Base-by-base conservation (phyloP, 2,329 filamentous ascomycete species). In the Penicillium carneum region DNA sequence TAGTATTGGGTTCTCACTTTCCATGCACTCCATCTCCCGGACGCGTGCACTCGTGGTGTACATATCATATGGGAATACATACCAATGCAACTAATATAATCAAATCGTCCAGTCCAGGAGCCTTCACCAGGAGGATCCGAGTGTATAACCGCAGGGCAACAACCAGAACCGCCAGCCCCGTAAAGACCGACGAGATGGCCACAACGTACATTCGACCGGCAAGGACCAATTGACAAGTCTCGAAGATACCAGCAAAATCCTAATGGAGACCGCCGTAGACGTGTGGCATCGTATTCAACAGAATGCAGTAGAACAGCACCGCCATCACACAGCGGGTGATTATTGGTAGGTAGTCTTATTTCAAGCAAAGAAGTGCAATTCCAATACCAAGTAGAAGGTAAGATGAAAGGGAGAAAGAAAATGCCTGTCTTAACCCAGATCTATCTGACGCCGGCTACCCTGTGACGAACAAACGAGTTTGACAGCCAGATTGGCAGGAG, bases 21-120 rank as follows among this genome's bases (percentile, higher is more conserved):
- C 16, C 6, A 10, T 0, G 18, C 18, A 14, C n/a, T 9, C 20
- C 18, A 8, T 34, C 5, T 10, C 23, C 23, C 23, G 31, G 23
- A 4, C 10, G 4, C 14, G 5, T 8, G 5, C 1, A 2, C 4
- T 49, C 2, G 4, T 36, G 18, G 9, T n/a, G 23, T 23, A 16
- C 8, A 7, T n/a, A 10, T 4, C 26, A 20, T 11, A 18, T 29
- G 1, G n/a, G 20, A 18, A 0, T 31, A 62, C 59, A 18, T 67
- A 71, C 69, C 66, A 69, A 54, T 41, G 73, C 65, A 26, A 49
- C 4, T 4, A 60, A 42, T 49, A 74, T 62, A 16, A 73, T n/a
- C 38, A 70, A 29, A 59, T 75, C 73, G 59, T 75, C 73, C 57
- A 67, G 66, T 16, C 73, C 72, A 3, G 69, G 65, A 5, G 60